Percentiles rank a stretch among this genome's conserved stretches.
These are phyloP conservation scores for Fraxinus baroniana DNA, from an alignment of 305 asterid genomes.

Conservation along the genomic window DNA sequence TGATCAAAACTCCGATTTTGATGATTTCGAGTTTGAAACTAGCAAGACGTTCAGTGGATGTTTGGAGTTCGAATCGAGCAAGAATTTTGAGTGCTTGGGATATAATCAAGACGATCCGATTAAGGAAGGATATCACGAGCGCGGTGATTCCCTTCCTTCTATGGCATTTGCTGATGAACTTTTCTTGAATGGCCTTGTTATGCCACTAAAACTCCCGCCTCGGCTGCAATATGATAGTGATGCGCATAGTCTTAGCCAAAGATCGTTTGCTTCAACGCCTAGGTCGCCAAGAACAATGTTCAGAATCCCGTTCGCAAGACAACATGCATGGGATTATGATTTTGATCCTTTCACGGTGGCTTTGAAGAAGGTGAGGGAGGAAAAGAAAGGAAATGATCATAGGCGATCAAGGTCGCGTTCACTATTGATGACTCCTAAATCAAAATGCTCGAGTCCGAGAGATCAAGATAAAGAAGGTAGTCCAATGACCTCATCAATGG, in stretches of 20 bases:
- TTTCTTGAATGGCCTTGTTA: conserved; percentile 53
- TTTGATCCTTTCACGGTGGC: conserved; percentile 75
- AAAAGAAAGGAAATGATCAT: conserved; percentile 44
- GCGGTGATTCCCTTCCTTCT: conserved; percentile 46
- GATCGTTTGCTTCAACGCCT: conserved; percentile 39
- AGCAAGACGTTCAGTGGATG: conserved; percentile 38
- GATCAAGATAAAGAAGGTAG: conserved; percentile 9
- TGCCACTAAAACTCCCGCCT: conserved; percentile 87
- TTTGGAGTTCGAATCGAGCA: conserved; percentile 15
- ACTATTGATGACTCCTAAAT: conserved; percentile 37
- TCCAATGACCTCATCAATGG: conserved; percentile 18
- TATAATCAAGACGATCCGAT: not conserved
- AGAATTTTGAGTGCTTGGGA: conserved; percentile 19
- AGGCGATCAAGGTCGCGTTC: conserved; percentile 64
- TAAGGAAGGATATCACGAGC: conserved; percentile 20
- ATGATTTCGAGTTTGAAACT: conserved; percentile 63
- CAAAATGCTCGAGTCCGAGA: conserved; percentile 24
- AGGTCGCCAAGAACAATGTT: conserved; percentile 38
- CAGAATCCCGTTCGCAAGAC: conserved; percentile 48
- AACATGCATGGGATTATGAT: conserved; percentile 44
- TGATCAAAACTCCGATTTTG: conserved; percentile 19
- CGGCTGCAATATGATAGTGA: conserved; percentile 46
- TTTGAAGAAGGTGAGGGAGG: conserved; percentile 65
- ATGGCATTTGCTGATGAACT: conserved; percentile 62
- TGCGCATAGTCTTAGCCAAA: conserved; percentile 21